Evolutionary conservation across 768 basidiomycete genomes (phyloP).

Genomic region (Gloeostereum incarnatum): DNA sequence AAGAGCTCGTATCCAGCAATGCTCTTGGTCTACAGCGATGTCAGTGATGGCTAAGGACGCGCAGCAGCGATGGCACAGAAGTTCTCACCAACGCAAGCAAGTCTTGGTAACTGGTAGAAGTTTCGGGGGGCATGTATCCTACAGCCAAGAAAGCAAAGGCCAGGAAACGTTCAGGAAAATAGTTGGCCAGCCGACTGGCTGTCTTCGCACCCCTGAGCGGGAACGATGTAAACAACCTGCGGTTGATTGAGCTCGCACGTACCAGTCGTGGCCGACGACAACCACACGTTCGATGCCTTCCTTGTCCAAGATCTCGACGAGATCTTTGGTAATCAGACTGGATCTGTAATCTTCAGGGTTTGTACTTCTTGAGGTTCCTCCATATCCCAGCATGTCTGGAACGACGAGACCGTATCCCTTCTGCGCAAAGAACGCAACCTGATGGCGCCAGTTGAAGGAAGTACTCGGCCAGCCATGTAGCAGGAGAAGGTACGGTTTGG

Average conservation of each 20-base stretch:
- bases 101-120: conserved; percentile 11
- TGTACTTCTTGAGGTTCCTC: conserved; percentile 19
- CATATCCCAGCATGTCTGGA: conserved; percentile 23
- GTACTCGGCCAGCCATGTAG: too few species aligned
- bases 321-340: conserved; percentile 13
- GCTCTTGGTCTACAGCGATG: conserved; percentile 9
- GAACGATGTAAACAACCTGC: neutral
- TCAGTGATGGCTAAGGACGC: too few species aligned
- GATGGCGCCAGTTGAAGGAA: too few species aligned
- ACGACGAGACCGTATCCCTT: conserved; percentile 19
- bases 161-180: conserved; percentile 26
- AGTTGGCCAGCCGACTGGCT: conserved; percentile 24
- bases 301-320: conserved; percentile 11
- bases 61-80: neutral
- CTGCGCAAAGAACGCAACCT: conserved; percentile 8
- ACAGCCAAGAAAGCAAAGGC: conserved; percentile 29
- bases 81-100: conserved; percentile 11
- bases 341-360: conserved; percentile 14
- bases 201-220: conserved; percentile 30
- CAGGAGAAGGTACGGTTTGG: too few species aligned
- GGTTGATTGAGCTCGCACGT: neutral
- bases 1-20: conserved; percentile 18
- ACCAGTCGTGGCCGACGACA: conserved; percentile 16
- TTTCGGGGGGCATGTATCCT: conserved; percentile 21
- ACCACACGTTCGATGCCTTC: conserved; percentile 10